These are phyloP conservation scores for Nemania bipapillata DNA, from an alignment of 2,329 filamentous ascomycete species.

Conservation along the genomic window DNA sequence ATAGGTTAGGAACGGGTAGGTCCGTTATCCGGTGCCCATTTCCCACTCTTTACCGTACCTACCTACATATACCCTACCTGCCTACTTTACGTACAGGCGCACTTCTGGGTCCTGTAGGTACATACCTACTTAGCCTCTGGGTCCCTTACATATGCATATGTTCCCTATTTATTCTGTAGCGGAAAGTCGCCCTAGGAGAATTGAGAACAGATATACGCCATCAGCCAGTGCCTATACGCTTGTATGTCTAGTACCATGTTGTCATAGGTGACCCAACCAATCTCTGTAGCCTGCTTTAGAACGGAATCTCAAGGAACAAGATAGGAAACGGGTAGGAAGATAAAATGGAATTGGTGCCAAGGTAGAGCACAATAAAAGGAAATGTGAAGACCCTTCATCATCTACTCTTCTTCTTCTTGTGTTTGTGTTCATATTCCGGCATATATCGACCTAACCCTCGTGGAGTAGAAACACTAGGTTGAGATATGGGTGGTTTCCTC, in stretches of 20 bases:
- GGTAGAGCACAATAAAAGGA: conserved; percentile 1
- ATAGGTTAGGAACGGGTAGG: neutral
- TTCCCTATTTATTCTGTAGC: neutral
- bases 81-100: neutral
- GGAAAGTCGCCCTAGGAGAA: neutral
- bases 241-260: neutral
- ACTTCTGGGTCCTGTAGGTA: neutral
- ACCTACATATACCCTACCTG: neutral
- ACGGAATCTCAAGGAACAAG: neutral
- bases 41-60: neutral
- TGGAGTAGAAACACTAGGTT: conserved; percentile 1
- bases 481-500: neutral
- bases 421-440: neutral
- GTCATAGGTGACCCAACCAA: neutral
- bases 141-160: neutral
- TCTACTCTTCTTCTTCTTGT: conserved; percentile 13
- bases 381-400: conserved; percentile 4
- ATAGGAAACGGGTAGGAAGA: neutral
- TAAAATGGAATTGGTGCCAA: neutral
- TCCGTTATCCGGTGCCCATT: neutral
- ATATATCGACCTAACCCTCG: conserved; percentile 14
- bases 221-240: neutral
- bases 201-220: neutral
- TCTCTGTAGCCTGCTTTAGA: neutral
- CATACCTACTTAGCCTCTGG: too few species aligned